Conservation (phyloP, 345 rosid genomes). For the Alliaria petiolata region DNA sequence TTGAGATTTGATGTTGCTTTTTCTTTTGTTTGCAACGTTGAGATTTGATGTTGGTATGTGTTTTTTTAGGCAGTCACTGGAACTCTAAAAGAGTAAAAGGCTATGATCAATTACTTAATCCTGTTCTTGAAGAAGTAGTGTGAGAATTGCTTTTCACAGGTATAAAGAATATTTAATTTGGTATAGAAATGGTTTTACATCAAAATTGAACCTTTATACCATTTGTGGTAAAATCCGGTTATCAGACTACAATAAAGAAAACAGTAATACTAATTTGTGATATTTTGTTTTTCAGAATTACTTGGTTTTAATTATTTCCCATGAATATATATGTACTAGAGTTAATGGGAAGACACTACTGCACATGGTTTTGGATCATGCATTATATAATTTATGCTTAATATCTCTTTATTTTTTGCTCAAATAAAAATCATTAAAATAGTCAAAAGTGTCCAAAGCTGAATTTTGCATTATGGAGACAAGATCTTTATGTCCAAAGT, state of each 20-base stretch:
- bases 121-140: neutral
- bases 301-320: neutral
- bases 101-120: neutral
- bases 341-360: constrained; percentile 35
- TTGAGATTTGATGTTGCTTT: neutral
- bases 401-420: neutral
- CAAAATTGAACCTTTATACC: neutral
- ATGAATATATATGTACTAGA: neutral
- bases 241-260: neutral
- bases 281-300: neutral
- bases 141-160: no score
- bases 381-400: constrained; percentile 4
- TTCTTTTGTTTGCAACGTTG: neutral
- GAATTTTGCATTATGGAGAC: constrained; percentile 35
- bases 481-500: constrained; percentile 32
- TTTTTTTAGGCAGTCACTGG: neutral
- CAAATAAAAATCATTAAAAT: neutral
- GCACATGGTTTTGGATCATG: constrained; percentile 29
- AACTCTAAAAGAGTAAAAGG: neutral
- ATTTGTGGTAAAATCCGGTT: neutral
- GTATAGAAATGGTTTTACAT: neutral
- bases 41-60: neutral
- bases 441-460: constrained; percentile 33
- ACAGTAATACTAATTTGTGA: neutral
- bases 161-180: neutral